Percentiles rank a stretch among this genome's conserved stretches.
These are phyloP conservation scores for Cladophialophora psammophila DNA, from an alignment of 2,329 filamentous ascomycete species.

Conservation along the genomic window DNA sequence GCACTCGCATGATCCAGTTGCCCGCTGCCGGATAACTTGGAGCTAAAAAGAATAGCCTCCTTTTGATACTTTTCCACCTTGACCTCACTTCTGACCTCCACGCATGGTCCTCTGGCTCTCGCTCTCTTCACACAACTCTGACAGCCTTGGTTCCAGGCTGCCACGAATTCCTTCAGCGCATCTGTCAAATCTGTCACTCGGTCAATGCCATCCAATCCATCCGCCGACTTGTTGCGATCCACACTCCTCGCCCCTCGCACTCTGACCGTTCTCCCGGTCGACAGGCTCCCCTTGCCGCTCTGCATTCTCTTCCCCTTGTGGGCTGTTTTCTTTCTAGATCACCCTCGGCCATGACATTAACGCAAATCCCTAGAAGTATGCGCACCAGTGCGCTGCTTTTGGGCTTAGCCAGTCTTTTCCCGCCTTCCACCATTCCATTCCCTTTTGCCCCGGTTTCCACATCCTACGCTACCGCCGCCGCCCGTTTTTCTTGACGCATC, in stretches of 20 bases:
- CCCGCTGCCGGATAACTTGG: slow-evolving; percentile 10
- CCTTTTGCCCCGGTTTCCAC: slow-evolving; percentile 25
- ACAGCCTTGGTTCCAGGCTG: slow-evolving; percentile 22
- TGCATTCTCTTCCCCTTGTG: background rate
- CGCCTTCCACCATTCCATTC: slow-evolving; percentile 8
- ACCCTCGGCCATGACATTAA: slow-evolving; percentile 5
- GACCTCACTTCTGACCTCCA: slow-evolving; percentile 18
- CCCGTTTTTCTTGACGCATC: slow-evolving; percentile 32
- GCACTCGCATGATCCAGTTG: slow-evolving; percentile 3
- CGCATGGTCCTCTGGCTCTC: slow-evolving; percentile 2
- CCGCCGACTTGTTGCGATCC: background rate
- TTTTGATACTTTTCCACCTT: slow-evolving; percentile 17
- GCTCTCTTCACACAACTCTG: slow-evolving; percentile 1
- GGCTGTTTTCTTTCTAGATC: slow-evolving; percentile 1
- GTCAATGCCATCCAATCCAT: slow-evolving; percentile 2
- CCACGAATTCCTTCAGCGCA: slow-evolving; percentile 9
- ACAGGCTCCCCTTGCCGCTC: background rate
- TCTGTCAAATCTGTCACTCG: slow-evolving; percentile 3
- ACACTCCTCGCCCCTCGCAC: background rate
- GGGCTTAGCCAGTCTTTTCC: slow-evolving; percentile 1
- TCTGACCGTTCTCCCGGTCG: background rate
- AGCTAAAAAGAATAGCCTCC: slow-evolving; percentile 12
- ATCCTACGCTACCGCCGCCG: slow-evolving; percentile 23
- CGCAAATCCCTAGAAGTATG: slow-evolving; percentile 9
- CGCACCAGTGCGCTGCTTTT: background rate